phyloP scores from a whole-genome alignment of 2,329 filamentous ascomycete genomes.

The Diaporthe citriasiana region DNA sequence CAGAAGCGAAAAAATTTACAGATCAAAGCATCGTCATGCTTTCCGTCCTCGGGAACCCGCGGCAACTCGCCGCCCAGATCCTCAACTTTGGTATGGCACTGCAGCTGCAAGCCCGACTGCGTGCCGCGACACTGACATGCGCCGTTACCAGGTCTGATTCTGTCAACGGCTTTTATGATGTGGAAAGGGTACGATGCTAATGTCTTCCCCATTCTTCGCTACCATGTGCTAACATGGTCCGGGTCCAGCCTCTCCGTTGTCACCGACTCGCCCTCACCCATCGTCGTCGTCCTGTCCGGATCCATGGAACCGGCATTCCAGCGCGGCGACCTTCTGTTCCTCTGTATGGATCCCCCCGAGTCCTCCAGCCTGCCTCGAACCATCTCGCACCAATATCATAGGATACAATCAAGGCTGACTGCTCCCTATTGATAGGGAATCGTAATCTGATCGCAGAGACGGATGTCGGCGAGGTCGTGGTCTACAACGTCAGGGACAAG shows the following conservation, averaged over 20 bases:
- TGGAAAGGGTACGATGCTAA: conserved; percentile 45
- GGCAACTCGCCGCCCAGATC: conserved; percentile 84
- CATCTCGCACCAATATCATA: neutral
- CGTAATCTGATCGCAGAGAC: conserved; percentile 71
- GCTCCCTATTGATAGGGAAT: conserved; percentile 61
- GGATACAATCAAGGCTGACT: conserved; percentile 6
- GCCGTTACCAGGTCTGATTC: conserved; percentile 70
- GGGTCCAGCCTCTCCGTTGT: conserved; percentile 76
- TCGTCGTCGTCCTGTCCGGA: conserved; percentile 87
- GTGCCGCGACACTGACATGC: conserved; percentile 19
- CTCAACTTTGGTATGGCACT: conserved; percentile 78
- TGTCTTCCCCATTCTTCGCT: neutral
- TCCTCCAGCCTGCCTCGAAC: too few relatives aligned
- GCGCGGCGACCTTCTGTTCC: conserved; percentile 80
- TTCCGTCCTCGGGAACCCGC: conserved; percentile 78
- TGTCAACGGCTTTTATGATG: conserved; percentile 93
- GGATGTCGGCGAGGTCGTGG: conserved; percentile 70
- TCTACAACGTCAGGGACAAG: conserved; percentile 88
- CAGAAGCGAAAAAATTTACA: neutral
- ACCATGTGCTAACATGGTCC: conserved; percentile 43
- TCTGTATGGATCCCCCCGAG: conserved; percentile 61
- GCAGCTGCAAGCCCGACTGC: conserved; percentile 2
- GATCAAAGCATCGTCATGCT: conserved; percentile 67
- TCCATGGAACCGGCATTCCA: conserved; percentile 89
- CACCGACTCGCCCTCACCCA: conserved; percentile 81